Evolutionary conservation across 2,329 filamentous ascomycete species (phyloP).

Genomic region (Sporothrix inflata): DNA sequence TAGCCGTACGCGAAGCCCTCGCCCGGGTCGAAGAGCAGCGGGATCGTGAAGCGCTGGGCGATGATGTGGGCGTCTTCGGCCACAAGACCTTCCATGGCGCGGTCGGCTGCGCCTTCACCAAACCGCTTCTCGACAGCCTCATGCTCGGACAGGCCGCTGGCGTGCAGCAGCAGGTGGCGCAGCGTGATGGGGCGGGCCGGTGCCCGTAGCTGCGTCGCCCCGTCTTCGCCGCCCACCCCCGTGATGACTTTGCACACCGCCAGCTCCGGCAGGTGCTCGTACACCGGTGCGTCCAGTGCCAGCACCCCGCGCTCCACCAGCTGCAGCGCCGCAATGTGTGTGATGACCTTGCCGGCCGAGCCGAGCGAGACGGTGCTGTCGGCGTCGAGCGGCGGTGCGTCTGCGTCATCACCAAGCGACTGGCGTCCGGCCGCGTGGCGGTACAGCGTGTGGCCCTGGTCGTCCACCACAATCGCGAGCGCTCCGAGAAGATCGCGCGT

Average conservation of each 20-base stretch:
- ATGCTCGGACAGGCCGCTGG: neutral
- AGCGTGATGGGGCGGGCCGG: neutral
- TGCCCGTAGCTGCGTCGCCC: neutral
- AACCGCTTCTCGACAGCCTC: neutral
- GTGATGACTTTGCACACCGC: neutral
- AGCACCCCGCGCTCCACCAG: neutral
- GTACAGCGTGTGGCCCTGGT: neutral
- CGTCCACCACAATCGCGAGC: neutral
- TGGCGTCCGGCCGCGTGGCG: neutral
- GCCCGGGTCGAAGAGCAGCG: neutral
- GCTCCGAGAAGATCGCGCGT: neutral
- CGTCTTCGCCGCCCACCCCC: neutral
- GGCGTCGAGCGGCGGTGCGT: neutral
- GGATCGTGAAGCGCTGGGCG: neutral
- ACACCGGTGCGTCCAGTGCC: neutral
- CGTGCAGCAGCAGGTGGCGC: neutral
- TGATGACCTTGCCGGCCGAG: constrained; percentile 1
- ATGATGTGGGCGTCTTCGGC: neutral
- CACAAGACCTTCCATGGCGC: neutral
- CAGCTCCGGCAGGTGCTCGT: neutral
- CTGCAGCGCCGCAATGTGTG: constrained; percentile 2
- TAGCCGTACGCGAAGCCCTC: constrained; percentile 8
- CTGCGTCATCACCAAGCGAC: neutral
- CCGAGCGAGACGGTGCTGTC: neutral
- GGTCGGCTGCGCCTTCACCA: neutral